phyloP scores from a whole-genome alignment of 2,329 filamentous ascomycete species.

The Aspergillus sp. region DNA sequence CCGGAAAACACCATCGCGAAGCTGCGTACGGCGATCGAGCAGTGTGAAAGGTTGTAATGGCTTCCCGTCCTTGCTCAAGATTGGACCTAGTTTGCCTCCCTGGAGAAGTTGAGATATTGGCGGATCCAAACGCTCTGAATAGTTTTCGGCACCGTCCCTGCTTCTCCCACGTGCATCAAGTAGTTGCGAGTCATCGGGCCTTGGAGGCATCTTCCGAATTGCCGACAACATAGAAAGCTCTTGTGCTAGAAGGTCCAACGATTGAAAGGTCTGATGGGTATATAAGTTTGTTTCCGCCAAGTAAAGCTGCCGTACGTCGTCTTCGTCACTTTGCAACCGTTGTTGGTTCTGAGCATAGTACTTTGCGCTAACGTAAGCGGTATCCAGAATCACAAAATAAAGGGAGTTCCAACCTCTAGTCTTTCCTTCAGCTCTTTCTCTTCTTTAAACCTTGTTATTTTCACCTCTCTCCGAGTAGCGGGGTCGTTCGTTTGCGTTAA shows the following conservation, averaged over 20 bases:
- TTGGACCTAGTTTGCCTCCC: slow-evolving; percentile 60
- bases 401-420: slow-evolving; percentile 60
- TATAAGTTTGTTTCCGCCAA: slow-evolving; percentile 72
- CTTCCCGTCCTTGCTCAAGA: slow-evolving; percentile 76
- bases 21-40: slow-evolving; percentile 70
- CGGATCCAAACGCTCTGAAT: slow-evolving; percentile 73
- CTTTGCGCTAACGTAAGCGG: slow-evolving; percentile 43
- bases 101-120: slow-evolving; percentile 54
- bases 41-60: slow-evolving; percentile 90
- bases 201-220: slow-evolving; percentile 57
- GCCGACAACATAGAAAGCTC: slow-evolving; percentile 80
- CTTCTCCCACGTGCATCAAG: slow-evolving; percentile 45
- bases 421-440: slow-evolving; percentile 84
- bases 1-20: slow-evolving; percentile 80
- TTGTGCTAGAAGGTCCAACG: slow-evolving; percentile 80
- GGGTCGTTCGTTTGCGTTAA: slow-evolving; percentile 67
- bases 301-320: slow-evolving; percentile 75
- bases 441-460: slow-evolving; percentile 79
- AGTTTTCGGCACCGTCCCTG: slow-evolving; percentile 55
- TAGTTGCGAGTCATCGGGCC: slow-evolving; percentile 30
- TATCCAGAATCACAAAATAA: slow-evolving; percentile 1
- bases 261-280: slow-evolving; percentile 78
- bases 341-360: slow-evolving; percentile 61
- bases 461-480: slow-evolving; percentile 71
- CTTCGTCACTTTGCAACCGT: slow-evolving; percentile 73